A percentile compares a stretch with the other conserved stretches of the same genome.
These are phyloP conservation scores for Magnaporthales sp. DNA, from an alignment of 2,329 filamentous ascomycete genomes.

Conservation along the genomic window DNA sequence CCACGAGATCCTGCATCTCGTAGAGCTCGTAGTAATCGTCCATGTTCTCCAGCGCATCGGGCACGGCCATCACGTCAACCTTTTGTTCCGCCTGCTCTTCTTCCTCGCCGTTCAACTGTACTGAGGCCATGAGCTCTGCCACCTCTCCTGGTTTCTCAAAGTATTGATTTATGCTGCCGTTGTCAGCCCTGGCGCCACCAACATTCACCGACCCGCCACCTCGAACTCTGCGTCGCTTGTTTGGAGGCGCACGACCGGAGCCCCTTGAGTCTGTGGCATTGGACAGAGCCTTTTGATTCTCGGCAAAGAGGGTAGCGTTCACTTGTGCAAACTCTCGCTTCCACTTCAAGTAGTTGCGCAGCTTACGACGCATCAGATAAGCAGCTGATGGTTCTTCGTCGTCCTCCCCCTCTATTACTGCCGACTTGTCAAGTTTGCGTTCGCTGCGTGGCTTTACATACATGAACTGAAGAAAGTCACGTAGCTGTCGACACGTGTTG, in stretches of 20 bases:
- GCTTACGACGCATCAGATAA: slow-evolving; percentile 82
- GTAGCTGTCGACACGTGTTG: slow-evolving; percentile 75
- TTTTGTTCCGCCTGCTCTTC: slow-evolving; percentile 51
- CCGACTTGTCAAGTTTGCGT: slow-evolving; percentile 29
- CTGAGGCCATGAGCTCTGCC: slow-evolving; percentile 70
- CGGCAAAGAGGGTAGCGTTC: slow-evolving; percentile 67
- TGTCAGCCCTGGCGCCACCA: slow-evolving; percentile 54
- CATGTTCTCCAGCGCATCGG: slow-evolving; percentile 81
- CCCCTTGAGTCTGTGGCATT: slow-evolving; percentile 50
- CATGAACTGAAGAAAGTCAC: slow-evolving; percentile 90
- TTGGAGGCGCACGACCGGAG: slow-evolving; percentile 59
- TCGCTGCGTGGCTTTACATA: slow-evolving; percentile 54
- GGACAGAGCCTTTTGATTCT: slow-evolving; percentile 70
- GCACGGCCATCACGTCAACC: slow-evolving; percentile 52
- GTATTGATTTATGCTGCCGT: slow-evolving; percentile 65
- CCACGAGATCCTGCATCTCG: slow-evolving; percentile 80
- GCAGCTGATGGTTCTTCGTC: slow-evolving; percentile 61
- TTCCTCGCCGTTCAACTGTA: slow-evolving; percentile 73
- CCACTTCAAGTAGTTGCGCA: slow-evolving; percentile 84
- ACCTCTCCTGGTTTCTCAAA: slow-evolving; percentile 81
- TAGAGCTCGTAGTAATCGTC: slow-evolving; percentile 88
- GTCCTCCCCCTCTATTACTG: slow-evolving; percentile 38
- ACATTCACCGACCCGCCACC: slow-evolving; percentile 56
- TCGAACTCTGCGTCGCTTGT: slow-evolving; percentile 77
- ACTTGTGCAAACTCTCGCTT: slow-evolving; percentile 83